Conservation (phyloP, 2,329 filamentous ascomycete species). For the Aspergillus tamarii region DNA sequence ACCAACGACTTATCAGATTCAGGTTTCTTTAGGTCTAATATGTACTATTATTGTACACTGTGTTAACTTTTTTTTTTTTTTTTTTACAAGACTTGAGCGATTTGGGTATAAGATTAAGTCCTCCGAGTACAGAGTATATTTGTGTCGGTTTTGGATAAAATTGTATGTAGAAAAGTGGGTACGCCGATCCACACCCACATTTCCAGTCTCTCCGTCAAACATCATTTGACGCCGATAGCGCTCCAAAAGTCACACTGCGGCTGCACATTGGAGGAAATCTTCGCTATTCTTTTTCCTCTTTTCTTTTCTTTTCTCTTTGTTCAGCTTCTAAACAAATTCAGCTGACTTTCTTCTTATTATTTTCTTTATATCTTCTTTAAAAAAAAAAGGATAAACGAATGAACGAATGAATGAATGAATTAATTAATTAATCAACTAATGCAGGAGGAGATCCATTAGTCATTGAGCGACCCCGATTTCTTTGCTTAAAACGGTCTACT, state of each 20-base stretch:
- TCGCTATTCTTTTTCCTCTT: not conserved
- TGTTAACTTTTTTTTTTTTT: too few species aligned
- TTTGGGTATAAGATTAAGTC: too few species aligned
- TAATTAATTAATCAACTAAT: too few species aligned
- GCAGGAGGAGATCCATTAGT: not conserved
- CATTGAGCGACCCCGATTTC: not conserved
- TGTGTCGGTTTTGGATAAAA: too few species aligned
- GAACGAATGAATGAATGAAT: not conserved
- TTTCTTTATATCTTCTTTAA: not conserved
- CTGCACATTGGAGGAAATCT: not conserved
- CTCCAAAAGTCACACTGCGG: not conserved
- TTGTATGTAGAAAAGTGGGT: too few species aligned
- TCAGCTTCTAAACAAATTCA: not conserved
- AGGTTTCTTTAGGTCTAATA: too few species aligned
- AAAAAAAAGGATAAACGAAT: not conserved
- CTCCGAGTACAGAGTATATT: too few species aligned
- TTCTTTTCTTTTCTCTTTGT: not conserved
- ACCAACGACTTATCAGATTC: too few species aligned
- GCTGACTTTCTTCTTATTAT: not conserved
- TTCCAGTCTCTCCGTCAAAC: too few species aligned
- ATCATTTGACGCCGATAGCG: slow-evolving; percentile 1
- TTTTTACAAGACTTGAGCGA: too few species aligned
- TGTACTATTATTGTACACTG: too few species aligned
- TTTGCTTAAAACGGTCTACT: not conserved
- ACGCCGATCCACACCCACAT: too few species aligned